Conservation (phyloP, 495 filamentous ascomycete genomes). For the Aspergillus asperescens region DNA sequence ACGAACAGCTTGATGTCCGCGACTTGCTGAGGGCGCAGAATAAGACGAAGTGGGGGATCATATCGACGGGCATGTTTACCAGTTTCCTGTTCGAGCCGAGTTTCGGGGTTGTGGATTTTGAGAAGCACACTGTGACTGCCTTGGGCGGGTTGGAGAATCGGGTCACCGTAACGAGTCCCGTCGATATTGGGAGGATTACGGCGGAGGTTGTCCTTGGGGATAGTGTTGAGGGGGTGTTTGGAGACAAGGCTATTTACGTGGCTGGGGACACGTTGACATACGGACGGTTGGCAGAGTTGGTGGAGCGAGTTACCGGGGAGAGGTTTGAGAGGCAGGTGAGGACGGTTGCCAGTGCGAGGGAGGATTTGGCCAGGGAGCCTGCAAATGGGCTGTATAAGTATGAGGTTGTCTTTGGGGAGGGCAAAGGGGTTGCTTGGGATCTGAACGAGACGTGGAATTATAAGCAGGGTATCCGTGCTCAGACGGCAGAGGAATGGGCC, state of each 20-base stretch:
- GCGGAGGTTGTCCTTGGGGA: constrained; percentile 44
- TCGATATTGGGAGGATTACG: constrained; percentile 54
- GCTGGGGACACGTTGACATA: constrained; percentile 58
- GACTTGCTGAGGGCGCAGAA: constrained; percentile 44
- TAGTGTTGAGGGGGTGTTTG: constrained; percentile 17
- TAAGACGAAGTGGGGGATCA: constrained; percentile 49
- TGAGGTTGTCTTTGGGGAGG: constrained; percentile 52
- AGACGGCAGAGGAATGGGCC: constrained; percentile 40
- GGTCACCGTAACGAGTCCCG: constrained; percentile 52
- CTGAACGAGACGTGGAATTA: constrained; percentile 43
- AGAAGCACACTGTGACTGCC: constrained; percentile 36
- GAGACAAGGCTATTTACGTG: constrained; percentile 36
- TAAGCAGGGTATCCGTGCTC: constrained; percentile 36
- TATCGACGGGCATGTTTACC: constrained; percentile 60
- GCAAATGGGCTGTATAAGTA: constrained; percentile 53
- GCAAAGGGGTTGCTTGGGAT: constrained; percentile 55
- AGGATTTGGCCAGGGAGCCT: constrained; percentile 40
- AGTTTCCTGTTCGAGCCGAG: constrained; percentile 54
- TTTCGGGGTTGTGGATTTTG: constrained; percentile 51
- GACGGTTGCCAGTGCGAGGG: constrained; percentile 33
- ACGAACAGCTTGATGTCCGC: constrained; percentile 56
- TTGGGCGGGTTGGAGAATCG: constrained; percentile 51
- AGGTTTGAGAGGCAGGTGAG: constrained; percentile 43
- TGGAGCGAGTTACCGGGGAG: constrained; percentile 38
- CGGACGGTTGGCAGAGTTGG: constrained; percentile 42